Percentiles rank a stretch among this genome's conserved stretches.
Evolutionary conservation across 371 early-diverging fungal genomes (phyloP).

Genomic region (Mucor piriformis): DNA sequence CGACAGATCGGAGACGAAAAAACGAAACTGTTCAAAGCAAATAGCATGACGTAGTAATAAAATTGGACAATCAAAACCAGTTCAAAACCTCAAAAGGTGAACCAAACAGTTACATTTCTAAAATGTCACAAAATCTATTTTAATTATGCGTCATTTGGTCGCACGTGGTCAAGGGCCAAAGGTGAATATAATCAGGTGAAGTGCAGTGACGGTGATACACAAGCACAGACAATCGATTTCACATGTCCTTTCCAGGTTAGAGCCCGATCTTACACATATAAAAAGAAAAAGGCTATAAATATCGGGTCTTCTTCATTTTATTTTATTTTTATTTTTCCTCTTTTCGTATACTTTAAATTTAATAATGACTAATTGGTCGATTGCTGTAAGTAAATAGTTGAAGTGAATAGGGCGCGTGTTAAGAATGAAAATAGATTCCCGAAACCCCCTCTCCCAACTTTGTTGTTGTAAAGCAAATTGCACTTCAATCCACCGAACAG

Average conservation of each 20-base stretch:
- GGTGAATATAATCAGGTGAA: background rate
- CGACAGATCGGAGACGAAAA: too few species aligned
- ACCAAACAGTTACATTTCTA: too few species aligned
- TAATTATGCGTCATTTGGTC: too few species aligned
- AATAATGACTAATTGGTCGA: constrained; percentile 16
- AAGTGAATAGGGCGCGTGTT: background rate
- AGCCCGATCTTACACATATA: background rate
- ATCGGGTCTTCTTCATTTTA: background rate
- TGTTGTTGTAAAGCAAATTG: constrained; percentile 59
- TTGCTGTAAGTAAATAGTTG: constrained; percentile 9
- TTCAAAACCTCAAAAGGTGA: too few species aligned
- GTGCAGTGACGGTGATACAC: background rate
- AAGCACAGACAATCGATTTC: constrained; percentile 1
- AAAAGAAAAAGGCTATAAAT: background rate
- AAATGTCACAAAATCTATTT: too few species aligned
- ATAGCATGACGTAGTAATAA: too few species aligned
- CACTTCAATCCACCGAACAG: constrained; percentile 51
- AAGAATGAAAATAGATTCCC: constrained; percentile 45
- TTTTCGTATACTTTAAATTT: background rate
- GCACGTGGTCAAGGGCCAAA: too few species aligned
- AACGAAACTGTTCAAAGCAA: too few species aligned
- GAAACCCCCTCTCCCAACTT: constrained; percentile 54
- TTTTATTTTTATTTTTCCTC: background rate
- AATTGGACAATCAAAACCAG: too few species aligned
- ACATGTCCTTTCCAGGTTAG: background rate